Evolutionary conservation across 2,329 filamentous ascomycete species (phyloP), one percentile per base, ranked within the genome.

Genomic region (Nothophaeocryptopus gaeumannii): DNA sequence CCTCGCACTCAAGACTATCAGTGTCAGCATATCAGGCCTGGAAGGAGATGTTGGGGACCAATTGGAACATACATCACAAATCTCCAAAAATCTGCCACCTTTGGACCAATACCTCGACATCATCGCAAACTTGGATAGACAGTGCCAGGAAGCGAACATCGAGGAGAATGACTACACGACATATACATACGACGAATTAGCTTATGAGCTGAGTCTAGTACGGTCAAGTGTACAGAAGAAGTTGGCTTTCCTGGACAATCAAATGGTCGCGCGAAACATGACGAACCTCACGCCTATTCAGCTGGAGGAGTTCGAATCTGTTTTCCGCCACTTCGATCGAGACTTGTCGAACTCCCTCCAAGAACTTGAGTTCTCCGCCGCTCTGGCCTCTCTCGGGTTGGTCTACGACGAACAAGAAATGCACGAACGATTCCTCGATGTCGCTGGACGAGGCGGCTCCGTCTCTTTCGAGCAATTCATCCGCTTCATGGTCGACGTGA

Each of bases 151-250:
- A 74, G 93, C 93, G 55, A 97, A 99, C 68, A 96, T 99, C 57
- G 93, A 99, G 71, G 93, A 99, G 66, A 99, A 99, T 70, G 93
- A 99, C 74, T 97, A 93, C 70, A 99, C 93, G n/a, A 97, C 92
- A 8, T 97, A 97, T 72, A 96, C 92, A 8, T 93, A 97, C 69
- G 93, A 99, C 67, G 93, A 99, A 72, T 79, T 99, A 36, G 84
- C 84, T 53, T 99, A 99, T 72, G 93, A 99, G 72, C 79, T 97
- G 51, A 85, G 89, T 12, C 79, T 99, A 29, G 93, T 97, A 50
- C 91, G 90, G 67, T 86, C 88, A 29, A 93, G 88, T 9, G 92
- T 97, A 26, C 86, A 90, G 58, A 99, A 97, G 77, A 99, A 99
- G 73, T 81, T 97, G 48, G 86, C 88, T 37, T 99, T 99, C 74